Evolutionary conservation across 1,284 basidiomycete genomes (phyloP).

Genomic region (Ganoderma sinense): DNA sequence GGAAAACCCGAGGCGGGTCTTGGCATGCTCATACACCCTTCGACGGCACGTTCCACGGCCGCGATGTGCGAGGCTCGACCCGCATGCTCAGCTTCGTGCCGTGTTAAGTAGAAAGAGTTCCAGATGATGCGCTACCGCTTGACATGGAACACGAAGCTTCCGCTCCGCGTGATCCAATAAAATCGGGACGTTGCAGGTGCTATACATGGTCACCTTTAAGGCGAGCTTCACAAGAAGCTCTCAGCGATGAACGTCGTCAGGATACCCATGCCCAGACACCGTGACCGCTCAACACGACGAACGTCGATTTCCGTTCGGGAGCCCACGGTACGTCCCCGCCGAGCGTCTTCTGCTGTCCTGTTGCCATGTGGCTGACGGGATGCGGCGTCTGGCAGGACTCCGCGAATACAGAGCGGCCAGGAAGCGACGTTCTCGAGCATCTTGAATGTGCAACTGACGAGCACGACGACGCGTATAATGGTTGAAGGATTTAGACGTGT

Average conservation of each 20-base stretch:
- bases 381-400: conserved; percentile 64
- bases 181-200: conserved; percentile 89
- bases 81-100: conserved; percentile 97
- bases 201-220: conserved; percentile 90
- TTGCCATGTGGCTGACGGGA: not conserved
- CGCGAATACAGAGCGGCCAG: conserved; percentile 90
- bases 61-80: conserved; percentile 93
- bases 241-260: conserved; percentile 91
- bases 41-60: conserved; percentile 98
- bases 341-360: not conserved
- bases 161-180: conserved; percentile 92
- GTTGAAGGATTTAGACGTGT: too few species aligned
- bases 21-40: too few species aligned
- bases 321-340: conserved; percentile 96
- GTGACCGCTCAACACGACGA: conserved; percentile 93
- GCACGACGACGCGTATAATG: conserved; percentile 74
- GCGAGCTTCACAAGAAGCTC: conserved; percentile 91
- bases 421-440: conserved; percentile 85
- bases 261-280: conserved; percentile 83
- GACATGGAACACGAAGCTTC: conserved; percentile 95
- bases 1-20: too few species aligned
- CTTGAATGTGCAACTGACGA: conserved; percentile 79
- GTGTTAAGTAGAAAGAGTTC: conserved; percentile 87
- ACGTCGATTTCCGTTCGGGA: conserved; percentile 88
- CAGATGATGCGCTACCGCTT: conserved; percentile 99